Conservation (phyloP, 495 filamentous ascomycete genomes). For the Lasiosphaeria ovina region DNA sequence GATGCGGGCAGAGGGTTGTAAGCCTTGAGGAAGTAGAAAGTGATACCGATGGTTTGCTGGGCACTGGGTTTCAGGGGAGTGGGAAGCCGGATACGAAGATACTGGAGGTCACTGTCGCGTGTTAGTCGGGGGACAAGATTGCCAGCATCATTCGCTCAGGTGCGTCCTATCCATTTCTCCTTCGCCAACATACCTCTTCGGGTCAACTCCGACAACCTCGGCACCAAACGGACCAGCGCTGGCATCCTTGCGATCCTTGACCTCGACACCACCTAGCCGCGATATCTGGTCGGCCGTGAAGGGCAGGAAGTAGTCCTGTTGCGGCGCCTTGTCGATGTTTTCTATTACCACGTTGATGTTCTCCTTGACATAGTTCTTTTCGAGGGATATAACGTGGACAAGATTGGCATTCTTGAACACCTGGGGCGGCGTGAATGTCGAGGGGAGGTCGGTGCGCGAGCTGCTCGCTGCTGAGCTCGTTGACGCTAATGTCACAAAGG, state of each 20-base stretch:
- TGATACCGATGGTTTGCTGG: constrained; percentile 84
- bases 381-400: constrained; percentile 83
- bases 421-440: constrained; percentile 79
- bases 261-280: constrained; percentile 81
- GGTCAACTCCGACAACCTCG: constrained; percentile 62
- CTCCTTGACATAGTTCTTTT: constrained; percentile 87
- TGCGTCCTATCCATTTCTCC: background rate
- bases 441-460: constrained; percentile 52
- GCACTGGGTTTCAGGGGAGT: constrained; percentile 68
- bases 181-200: constrained; percentile 51
- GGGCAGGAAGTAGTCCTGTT: constrained; percentile 84
- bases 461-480: constrained; percentile 37
- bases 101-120: constrained; percentile 65
- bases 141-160: background rate
- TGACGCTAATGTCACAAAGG: constrained; percentile 42
- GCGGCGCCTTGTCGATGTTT: constrained; percentile 70
- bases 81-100: constrained; percentile 77
- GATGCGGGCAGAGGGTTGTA: constrained; percentile 74
- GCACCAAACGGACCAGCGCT: constrained; percentile 64
- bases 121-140: constrained; percentile 7
- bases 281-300: constrained; percentile 72
- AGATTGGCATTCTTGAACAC: constrained; percentile 91
- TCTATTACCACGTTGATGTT: constrained; percentile 91
- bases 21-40: constrained; percentile 71
- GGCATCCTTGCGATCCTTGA: constrained; percentile 80